Base-by-base conservation (phyloP, 2,329 filamentous ascomycete genomes). In the Alternaria conjuncta region DNA sequence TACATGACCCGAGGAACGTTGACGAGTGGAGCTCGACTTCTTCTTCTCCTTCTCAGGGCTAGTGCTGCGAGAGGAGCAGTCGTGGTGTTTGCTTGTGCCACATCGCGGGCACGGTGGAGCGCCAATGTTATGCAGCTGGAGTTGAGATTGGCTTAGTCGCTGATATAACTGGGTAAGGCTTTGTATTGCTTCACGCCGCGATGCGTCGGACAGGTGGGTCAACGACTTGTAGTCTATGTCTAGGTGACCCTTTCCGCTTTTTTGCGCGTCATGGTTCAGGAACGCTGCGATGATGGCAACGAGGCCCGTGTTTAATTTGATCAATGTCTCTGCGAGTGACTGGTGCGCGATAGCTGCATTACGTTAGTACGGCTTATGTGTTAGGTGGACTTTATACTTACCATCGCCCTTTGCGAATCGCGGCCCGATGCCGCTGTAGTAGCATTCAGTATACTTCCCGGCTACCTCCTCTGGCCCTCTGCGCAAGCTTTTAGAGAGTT, bases 231-330 rank as follows among this genome's bases (percentile, higher is more conserved):
- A 84, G 73, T 85, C 82, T 20, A 84, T 70, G 32, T 76, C 69
- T 30, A 78, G 64, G 59, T 74, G 67, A 47, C 62, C 69, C 44
- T 74, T 74, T n/a, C 61, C 62, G 43, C 71, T 65, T 59, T 78
- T 79, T 12, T 75, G 68, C 6, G 28, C 49, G 58, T 80, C 78
- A 61, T 76, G 74, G 25, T 78, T 73, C 41, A 84, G 67, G 59
- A 84, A 84, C 3, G 81, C 71, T 20, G 81, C 75, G 56, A 84
- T 84, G 67, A 85, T 83, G 60, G 73, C 71, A 8, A 84, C 81
- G 6, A 85, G 79, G 43, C 83, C 82, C 18, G 81, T 82, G 64
- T 85, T 84, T 26, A 84, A 72, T 64, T 78, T 82, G 60, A 84
- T 77, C 23, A 84, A 67, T 18, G 82, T 81, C 63, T 81, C 81